Conservation (phyloP, 2,329 filamentous ascomycete species). For the Apiospora saccharicola region DNA sequence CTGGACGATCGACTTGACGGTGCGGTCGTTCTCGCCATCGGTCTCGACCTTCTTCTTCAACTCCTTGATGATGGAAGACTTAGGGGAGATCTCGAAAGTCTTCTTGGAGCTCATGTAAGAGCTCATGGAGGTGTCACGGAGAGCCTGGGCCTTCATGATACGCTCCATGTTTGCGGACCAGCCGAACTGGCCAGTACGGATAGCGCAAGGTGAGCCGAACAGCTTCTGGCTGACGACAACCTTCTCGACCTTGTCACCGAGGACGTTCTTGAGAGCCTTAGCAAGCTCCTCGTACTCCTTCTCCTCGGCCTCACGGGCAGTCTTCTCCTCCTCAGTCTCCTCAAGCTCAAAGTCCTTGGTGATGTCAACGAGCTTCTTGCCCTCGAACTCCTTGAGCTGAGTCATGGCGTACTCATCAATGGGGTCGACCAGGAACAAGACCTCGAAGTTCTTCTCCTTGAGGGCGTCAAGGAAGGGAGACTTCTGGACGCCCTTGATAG, state of each 20-base stretch:
- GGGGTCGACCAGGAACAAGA: slow-evolving; percentile 98
- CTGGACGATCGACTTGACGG: slow-evolving; percentile 98
- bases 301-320: slow-evolving; percentile 91
- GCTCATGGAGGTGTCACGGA: slow-evolving; percentile 99
- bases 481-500: slow-evolving; percentile 96
- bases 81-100: slow-evolving; percentile 99
- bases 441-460: slow-evolving; percentile 99
- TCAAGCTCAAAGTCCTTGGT: slow-evolving; percentile 99
- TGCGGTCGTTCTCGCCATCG: slow-evolving; percentile 98
- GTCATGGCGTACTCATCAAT: slow-evolving; percentile 99
- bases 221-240: slow-evolving; percentile 99
- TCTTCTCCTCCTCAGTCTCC: slow-evolving; percentile 99
- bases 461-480: slow-evolving; percentile 99
- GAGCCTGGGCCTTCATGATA: slow-evolving; percentile 99
- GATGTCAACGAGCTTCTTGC: slow-evolving; percentile 99
- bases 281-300: slow-evolving; percentile 96
- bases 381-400: slow-evolving; percentile 99
- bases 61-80: slow-evolving; percentile 97
- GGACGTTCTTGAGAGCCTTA: slow-evolving; percentile 98
- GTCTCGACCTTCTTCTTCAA: slow-evolving; percentile 99
- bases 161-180: slow-evolving; percentile 99
- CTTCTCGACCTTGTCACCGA: slow-evolving; percentile 99
- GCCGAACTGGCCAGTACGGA: slow-evolving; percentile 99
- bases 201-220: slow-evolving; percentile 91
- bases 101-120: slow-evolving; percentile 99